A percentile compares a stretch with the other conserved stretches of the same genome.
phyloP scores from a whole-genome alignment of 306 rosid species.

The Abrus precatorius region DNA sequence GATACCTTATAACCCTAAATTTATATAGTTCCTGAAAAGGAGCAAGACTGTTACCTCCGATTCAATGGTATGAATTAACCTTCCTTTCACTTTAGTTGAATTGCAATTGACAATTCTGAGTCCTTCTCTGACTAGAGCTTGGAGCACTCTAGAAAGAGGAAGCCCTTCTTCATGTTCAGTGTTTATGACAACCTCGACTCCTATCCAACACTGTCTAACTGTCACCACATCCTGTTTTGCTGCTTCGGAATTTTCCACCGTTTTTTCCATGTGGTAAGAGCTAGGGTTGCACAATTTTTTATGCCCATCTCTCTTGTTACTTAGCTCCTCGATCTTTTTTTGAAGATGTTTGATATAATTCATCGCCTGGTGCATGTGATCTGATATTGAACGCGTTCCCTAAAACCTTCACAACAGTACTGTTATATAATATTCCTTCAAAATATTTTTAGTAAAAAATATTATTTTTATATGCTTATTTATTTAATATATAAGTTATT shows the following conservation, averaged over 20 bases:
- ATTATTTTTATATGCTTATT: no score
- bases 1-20: neutral
- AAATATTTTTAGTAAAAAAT: no score
- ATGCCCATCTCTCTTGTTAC: constrained; percentile 52
- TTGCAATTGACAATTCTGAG: constrained; percentile 50
- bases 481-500: no score
- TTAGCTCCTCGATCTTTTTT: constrained; percentile 42
- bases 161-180: constrained; percentile 46
- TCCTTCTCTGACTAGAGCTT: constrained; percentile 48
- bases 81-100: constrained; percentile 48
- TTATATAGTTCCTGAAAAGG: neutral
- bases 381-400: constrained; percentile 65
- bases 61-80: constrained; percentile 52
- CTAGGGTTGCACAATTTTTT: neutral
- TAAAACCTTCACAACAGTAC: constrained; percentile 21
- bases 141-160: constrained; percentile 52
- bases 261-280: no score
- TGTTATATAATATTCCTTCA: no score
- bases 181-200: constrained; percentile 54
- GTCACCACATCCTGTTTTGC: neutral
- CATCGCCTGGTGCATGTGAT: constrained; percentile 57
- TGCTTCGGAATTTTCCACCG: neutral
- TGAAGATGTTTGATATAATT: constrained; percentile 55
- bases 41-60: constrained; percentile 42
- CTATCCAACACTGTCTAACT: constrained; percentile 36